Percentiles rank a stretch among this genome's conserved stretches.
Evolutionary conservation across 306 rosid species (phyloP).

Genomic region (Acacia melanoxylon): DNA sequence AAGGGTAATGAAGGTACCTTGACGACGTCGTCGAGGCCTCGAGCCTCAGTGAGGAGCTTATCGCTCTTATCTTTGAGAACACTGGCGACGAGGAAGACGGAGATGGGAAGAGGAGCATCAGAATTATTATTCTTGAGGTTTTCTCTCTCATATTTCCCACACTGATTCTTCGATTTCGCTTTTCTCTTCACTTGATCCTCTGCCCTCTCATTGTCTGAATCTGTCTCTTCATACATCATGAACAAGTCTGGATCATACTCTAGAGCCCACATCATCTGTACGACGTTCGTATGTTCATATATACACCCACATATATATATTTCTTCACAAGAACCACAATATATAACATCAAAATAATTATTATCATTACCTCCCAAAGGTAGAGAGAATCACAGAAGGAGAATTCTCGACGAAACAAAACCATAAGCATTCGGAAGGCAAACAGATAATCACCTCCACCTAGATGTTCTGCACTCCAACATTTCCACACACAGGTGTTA

Average conservation of each 20-base stretch:
- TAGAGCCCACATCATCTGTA: slow-evolving; percentile 99
- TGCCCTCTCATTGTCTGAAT: slow-evolving; percentile 41
- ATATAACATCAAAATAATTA: no score
- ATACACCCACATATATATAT: no score
- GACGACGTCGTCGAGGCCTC: slow-evolving; percentile 92
- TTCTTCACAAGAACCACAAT: background rate
- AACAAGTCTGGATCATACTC: slow-evolving; percentile 85
- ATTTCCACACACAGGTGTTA: background rate
- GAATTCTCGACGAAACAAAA: slow-evolving; percentile 93
- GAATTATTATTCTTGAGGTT: slow-evolving; percentile 47
- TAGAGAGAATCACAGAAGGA: slow-evolving; percentile 95
- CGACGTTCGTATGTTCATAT: no score
- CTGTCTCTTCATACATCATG: slow-evolving; percentile 64
- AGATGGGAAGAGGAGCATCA: slow-evolving; percentile 85
- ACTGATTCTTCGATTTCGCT: slow-evolving; percentile 70
- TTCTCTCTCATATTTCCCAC: slow-evolving; percentile 89
- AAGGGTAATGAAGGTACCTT: slow-evolving; percentile 52
- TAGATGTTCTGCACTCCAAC: slow-evolving; percentile 64
- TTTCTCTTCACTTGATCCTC: slow-evolving; percentile 62
- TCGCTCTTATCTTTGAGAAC: slow-evolving; percentile 91
- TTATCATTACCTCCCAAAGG: slow-evolving; percentile 87
- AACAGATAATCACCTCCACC: slow-evolving; percentile 98
- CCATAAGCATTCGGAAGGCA: slow-evolving; percentile 99
- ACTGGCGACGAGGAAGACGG: slow-evolving; percentile 93
- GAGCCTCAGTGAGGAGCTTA: slow-evolving; percentile 74